These are phyloP conservation scores for Trypanosomatidae sp. DNA, from an alignment of 208 protist genomes.

Conservation along the genomic window DNA sequence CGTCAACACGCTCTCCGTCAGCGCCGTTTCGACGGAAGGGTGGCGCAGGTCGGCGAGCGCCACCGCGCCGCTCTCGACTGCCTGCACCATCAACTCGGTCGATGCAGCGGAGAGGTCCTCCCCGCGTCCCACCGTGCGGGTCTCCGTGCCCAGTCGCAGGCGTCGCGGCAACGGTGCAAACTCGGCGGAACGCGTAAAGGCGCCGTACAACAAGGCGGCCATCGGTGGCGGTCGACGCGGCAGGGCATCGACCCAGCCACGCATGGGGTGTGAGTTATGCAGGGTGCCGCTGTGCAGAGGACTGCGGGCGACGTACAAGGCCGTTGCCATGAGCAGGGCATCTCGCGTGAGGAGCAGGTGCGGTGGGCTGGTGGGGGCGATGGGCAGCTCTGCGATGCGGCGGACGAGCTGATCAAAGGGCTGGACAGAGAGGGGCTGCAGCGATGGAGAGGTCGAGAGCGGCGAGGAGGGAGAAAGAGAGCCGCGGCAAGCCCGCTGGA, in stretches of 20 bases:
- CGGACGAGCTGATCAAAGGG: slow-evolving; percentile 21
- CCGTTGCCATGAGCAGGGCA: slow-evolving; percentile 50
- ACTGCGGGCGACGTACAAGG: slow-evolving; percentile 44
- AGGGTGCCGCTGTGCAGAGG: slow-evolving; percentile 13
- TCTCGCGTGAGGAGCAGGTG: slow-evolving; percentile 55
- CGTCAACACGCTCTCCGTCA: slow-evolving; percentile 44
- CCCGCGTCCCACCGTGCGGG: slow-evolving; percentile 18
- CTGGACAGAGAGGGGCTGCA: slow-evolving; percentile 17
- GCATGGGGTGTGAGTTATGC: slow-evolving; percentile 22
- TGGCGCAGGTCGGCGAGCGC: slow-evolving; percentile 39
- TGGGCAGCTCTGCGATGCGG: slow-evolving; percentile 14
- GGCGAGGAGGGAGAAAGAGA: too few species aligned
- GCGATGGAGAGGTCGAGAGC: too few species aligned
- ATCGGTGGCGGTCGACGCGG: slow-evolving; percentile 61
- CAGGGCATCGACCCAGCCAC: slow-evolving; percentile 41
- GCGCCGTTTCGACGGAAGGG: slow-evolving; percentile 50
- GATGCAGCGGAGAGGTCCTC: slow-evolving; percentile 15
- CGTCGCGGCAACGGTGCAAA: slow-evolving; percentile 50
- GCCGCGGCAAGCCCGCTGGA: slow-evolving; percentile 30
- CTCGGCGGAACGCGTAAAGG: slow-evolving; percentile 4
- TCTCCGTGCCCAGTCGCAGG: slow-evolving; percentile 42
- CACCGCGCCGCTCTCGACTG: slow-evolving; percentile 37
- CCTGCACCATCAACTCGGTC: slow-evolving; percentile 57
- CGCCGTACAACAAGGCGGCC: slow-evolving; percentile 40
- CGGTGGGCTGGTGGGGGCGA: slow-evolving; percentile 8